Evolutionary conservation across 2,329 filamentous ascomycete species (phyloP).

Genomic region (Lachnellula cervina): DNA sequence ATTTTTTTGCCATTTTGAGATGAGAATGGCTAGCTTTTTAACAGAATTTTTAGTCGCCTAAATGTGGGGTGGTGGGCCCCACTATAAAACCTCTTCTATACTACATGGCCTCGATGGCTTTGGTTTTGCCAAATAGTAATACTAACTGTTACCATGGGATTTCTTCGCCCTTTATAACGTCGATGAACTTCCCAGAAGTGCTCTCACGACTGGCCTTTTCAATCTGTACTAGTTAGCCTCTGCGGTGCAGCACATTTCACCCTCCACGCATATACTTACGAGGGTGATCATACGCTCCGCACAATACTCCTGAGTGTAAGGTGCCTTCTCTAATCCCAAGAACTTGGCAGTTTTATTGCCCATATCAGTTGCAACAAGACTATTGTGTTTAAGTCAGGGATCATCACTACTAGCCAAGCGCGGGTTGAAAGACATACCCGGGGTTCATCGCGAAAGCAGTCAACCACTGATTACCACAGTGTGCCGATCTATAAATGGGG

Average conservation of each 20-base stretch:
- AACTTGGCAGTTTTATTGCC: background rate
- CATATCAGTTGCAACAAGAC: conserved; percentile 1
- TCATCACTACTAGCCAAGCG: background rate
- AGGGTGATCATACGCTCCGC: background rate
- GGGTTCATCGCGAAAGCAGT: background rate
- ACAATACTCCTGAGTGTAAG: background rate
- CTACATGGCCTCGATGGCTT: no score
- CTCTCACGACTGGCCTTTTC: background rate
- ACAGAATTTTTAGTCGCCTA: no score
- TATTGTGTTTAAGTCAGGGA: background rate
- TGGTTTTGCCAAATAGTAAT: no score
- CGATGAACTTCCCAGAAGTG: background rate
- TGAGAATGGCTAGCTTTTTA: no score
- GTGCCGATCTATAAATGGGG: background rate
- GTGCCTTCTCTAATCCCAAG: background rate
- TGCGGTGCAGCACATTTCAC: background rate
- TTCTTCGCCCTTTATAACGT: background rate
- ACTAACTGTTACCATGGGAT: background rate
- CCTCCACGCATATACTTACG: background rate
- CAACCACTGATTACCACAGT: background rate
- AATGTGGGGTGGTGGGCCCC: no score
- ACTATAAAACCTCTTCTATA: no score
- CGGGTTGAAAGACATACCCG: background rate
- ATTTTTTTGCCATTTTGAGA: background rate
- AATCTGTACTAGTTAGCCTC: background rate